Base-by-base conservation (phyloP, 1,139 yeast species). In the Geotrichum carabidarum region DNA sequence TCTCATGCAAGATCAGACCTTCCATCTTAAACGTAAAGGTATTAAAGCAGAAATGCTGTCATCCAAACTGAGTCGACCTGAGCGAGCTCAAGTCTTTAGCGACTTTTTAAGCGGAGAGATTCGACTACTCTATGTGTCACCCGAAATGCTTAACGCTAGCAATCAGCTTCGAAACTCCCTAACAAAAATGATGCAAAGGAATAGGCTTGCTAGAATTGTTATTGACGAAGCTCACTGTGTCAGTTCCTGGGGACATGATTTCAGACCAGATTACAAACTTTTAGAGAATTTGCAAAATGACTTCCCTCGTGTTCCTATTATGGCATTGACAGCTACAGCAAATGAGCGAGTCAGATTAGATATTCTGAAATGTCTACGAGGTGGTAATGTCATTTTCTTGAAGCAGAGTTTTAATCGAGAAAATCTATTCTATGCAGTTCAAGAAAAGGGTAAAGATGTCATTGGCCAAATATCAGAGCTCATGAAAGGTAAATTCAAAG, bases 151-250 rank as follows among this genome's bases (percentile, higher is more conserved):
- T 34, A 86, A 84, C 64, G 83, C 86, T 5, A 88, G 95, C 41
- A 77, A 73, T 8, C 82, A 83, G 64, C 82, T 94, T 53, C 86
- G 81, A 64, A 76, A 75, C 54, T 84, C 84, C 1, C 22, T 94
- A 51, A 73, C 76, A 14, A 75, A 72, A 51, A 72, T 93, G 17
- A 76, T 86, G 66, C 73, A 75, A 2, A 77, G 76, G 41, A 74
- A 77, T 5, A 74, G 75, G 62, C 72, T 94, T 43, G 96, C 97
- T 0, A 75, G 98, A 53, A 80, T 94, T 36, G 97, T 94, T 9
- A 90, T 94, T 48, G 99, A 94, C 71, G 99, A 94, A 67, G 99
- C 99, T 0, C 99, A 94, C 71, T 94, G 99, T 77, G 95, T 94
- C 55, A 88, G 96, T 57, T 86, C 95, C 9, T 94, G 99, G 99